Evolutionary conservation across 2,329 filamentous ascomycete genomes (phyloP).

Genomic region (Monascus ruber): DNA sequence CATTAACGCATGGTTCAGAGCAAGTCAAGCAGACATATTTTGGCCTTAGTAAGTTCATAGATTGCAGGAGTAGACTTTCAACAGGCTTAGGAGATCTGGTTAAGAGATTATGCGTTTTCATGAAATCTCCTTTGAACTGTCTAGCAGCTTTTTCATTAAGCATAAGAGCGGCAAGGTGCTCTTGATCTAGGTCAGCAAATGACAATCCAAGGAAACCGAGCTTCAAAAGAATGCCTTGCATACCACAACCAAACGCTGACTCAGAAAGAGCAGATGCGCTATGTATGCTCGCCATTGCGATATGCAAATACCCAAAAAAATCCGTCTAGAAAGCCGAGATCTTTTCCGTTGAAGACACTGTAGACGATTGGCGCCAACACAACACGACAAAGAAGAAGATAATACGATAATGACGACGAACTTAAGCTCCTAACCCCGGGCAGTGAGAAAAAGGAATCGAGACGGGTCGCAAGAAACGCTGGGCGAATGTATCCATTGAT

Average conservation of each 20-base stretch:
- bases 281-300: conserved; percentile 22
- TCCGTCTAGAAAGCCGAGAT: not conserved
- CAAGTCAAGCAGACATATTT: conserved; percentile 30
- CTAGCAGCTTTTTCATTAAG: conserved; percentile 21
- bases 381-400: no score
- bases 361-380: no score
- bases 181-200: conserved; percentile 15
- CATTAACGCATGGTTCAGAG: conserved; percentile 18
- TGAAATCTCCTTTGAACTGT: conserved; percentile 24
- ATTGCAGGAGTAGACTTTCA: conserved; percentile 8
- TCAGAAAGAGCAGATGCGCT: conserved; percentile 23
- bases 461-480: not conserved
- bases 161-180: conserved; percentile 27
- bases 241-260: conserved; percentile 32
- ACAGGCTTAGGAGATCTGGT: conserved; percentile 16
- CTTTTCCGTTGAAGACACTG: not conserved
- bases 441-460: not conserved
- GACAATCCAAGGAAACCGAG: not conserved
- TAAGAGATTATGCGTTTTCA: conserved; percentile 19
- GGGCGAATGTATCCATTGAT: not conserved
- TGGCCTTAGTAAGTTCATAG: conserved; percentile 22
- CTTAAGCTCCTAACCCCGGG: not conserved
- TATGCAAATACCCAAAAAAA: not conserved
- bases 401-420: not conserved
- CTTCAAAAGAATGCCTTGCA: conserved; percentile 5